phyloP scores from a whole-genome alignment of 192 early-diverging fungal genomes.

The Coemansia sp. region DNA sequence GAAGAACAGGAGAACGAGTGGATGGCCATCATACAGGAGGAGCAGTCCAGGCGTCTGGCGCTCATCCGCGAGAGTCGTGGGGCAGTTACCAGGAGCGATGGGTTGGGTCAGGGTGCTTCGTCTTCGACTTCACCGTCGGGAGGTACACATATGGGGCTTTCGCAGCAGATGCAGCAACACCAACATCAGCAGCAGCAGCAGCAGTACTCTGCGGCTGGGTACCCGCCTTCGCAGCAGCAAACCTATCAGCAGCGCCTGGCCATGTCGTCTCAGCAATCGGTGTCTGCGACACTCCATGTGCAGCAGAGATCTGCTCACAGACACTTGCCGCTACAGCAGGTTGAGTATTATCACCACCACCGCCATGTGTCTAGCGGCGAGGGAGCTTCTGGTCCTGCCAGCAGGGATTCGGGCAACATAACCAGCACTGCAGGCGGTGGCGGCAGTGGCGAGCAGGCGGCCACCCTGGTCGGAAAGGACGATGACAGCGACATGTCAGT shows the following conservation, averaged over 20 bases:
- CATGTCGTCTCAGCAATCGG: conserved; percentile 7
- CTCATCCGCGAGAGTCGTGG: conserved; percentile 33
- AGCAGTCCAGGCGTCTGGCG: conserved; percentile 23
- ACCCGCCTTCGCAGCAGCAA: not conserved
- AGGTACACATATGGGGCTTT: not conserved
- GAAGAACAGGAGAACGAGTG: conserved; percentile 44
- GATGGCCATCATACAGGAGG: conserved; percentile 22
- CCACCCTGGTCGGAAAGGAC: conserved; percentile 29
- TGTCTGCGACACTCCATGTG: not conserved
- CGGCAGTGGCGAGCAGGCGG: not conserved
- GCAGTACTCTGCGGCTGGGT: not conserved
- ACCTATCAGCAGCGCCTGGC: conserved; percentile 1
- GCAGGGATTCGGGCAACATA: not conserved
- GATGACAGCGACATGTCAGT: conserved; percentile 45
- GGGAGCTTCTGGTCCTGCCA: too few species aligned
- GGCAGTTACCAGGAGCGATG: too few species aligned
- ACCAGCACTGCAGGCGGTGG: not conserved
- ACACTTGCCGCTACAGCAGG: not conserved
- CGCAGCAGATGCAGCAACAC: not conserved
- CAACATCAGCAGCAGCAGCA: not conserved
- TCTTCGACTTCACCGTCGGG: not conserved
- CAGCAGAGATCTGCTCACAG: not conserved
- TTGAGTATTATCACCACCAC: too few species aligned
- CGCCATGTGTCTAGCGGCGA: not conserved
- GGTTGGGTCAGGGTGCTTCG: conserved; percentile 1